Percentiles rank a stretch among this genome's conserved stretches.
These are phyloP conservation scores for Aureobasidium sp. DNA, from an alignment of 2,329 filamentous ascomycete genomes.

Conservation along the genomic window DNA sequence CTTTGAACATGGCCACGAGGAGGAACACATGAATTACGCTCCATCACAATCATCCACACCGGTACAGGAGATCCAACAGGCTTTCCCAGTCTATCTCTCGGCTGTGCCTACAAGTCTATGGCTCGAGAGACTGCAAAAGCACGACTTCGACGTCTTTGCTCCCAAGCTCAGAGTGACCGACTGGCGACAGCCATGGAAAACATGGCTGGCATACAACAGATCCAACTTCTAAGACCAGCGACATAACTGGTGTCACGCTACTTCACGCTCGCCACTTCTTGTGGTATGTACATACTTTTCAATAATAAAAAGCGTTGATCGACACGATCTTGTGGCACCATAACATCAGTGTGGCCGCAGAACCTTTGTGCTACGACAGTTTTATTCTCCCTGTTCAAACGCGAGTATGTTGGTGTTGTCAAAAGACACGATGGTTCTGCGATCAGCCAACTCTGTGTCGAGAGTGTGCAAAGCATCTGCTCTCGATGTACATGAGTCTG, in stretches of 20 bases:
- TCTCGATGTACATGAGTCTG: not conserved
- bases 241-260: not conserved
- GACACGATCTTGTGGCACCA: not conserved
- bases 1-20: constrained; percentile 78
- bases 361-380: too few relatives aligned
- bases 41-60: constrained; percentile 26
- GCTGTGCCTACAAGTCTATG: constrained; percentile 71
- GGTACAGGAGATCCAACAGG: constrained; percentile 50
- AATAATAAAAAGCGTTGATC: not conserved
- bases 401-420: not conserved
- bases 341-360: not conserved
- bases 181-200: constrained; percentile 82
- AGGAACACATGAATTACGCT: constrained; percentile 51
- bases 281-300: not conserved
- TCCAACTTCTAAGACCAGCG: constrained; percentile 36
- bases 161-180: constrained; percentile 53
- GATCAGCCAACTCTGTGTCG: not conserved
- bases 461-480: not conserved
- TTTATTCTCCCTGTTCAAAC: not conserved
- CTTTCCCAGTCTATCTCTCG: constrained; percentile 74
- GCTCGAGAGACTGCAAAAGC: constrained; percentile 65
- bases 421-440: not conserved
- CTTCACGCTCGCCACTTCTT: not conserved
- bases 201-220: constrained; percentile 52
- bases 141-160: constrained; percentile 76